Evolutionary conservation across 768 basidiomycete species (phyloP).

Genomic region (Suillus fuscotomentosus): DNA sequence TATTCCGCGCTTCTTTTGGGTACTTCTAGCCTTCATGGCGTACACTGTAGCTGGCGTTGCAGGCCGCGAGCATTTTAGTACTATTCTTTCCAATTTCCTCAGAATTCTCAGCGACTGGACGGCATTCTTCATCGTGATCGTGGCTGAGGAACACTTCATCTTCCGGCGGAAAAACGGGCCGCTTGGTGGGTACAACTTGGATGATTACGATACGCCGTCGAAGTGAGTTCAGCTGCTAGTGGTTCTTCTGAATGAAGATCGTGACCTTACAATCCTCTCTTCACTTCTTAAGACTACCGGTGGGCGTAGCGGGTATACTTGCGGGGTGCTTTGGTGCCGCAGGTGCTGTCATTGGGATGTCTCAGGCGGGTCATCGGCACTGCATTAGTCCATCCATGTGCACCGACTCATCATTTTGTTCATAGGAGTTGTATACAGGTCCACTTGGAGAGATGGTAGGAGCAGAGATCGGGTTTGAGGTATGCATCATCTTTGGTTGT

Average conservation of each 20-base stretch:
- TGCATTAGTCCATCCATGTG: neutral
- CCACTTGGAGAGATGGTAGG: conserved; percentile 45
- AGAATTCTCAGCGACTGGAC: conserved; percentile 45
- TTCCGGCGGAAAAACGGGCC: conserved; percentile 39
- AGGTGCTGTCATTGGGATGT: conserved; percentile 53
- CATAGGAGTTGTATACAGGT: conserved; percentile 47
- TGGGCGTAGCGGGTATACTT: conserved; percentile 47
- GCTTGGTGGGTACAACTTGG: conserved; percentile 51
- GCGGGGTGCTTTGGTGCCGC: conserved; percentile 46
- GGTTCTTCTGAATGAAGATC: neutral
- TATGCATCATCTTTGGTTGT: conserved; percentile 17
- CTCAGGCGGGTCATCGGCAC: conserved; percentile 29
- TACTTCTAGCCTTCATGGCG: conserved; percentile 35
- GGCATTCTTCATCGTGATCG: conserved; percentile 45
- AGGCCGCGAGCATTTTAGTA: conserved; percentile 44
- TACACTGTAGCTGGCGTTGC: conserved; percentile 42
- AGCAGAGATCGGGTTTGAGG: conserved; percentile 57
- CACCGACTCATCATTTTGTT: neutral
- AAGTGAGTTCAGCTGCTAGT: conserved; percentile 22
- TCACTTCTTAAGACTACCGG: conserved; percentile 35
- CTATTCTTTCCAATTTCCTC: conserved; percentile 42
- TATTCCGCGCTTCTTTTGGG: conserved; percentile 47
- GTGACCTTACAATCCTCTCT: neutral
- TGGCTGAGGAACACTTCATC: conserved; percentile 46
- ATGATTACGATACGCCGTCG: conserved; percentile 43